Evolutionary conservation across 805 yeast genomes (phyloP).

Genomic region (Komagataella pastoris): DNA sequence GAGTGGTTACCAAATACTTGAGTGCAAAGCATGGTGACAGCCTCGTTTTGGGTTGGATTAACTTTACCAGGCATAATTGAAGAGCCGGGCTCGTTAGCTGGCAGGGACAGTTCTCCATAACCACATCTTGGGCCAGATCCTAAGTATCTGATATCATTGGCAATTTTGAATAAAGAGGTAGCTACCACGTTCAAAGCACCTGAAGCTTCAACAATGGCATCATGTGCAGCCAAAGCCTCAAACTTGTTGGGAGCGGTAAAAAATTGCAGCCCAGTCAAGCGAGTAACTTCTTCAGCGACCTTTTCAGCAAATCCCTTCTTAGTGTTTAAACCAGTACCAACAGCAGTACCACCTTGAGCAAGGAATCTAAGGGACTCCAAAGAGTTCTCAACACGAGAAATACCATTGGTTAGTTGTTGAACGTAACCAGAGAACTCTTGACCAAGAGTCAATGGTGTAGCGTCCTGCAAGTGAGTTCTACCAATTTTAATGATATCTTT

Average conservation of each 20-base stretch:
- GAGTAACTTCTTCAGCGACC: slow-evolving; percentile 76
- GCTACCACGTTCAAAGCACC: slow-evolving; percentile 97
- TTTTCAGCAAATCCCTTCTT: slow-evolving; percentile 77
- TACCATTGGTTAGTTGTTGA: slow-evolving; percentile 85
- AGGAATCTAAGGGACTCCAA: slow-evolving; percentile 67
- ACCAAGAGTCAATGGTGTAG: slow-evolving; percentile 94
- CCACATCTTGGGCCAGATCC: slow-evolving; percentile 99
- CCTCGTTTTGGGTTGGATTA: slow-evolving; percentile 98
- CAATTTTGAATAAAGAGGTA: slow-evolving; percentile 86
- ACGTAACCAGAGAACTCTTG: slow-evolving; percentile 97
- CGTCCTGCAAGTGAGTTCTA: slow-evolving; percentile 97
- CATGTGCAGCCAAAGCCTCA: slow-evolving; percentile 98
- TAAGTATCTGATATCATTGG: slow-evolving; percentile 94
- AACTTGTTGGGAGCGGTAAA: slow-evolving; percentile 96
- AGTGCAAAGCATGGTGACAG: slow-evolving; percentile 93
- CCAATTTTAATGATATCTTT: slow-evolving; percentile 90
- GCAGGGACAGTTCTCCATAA: slow-evolving; percentile 87
- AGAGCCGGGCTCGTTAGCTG: slow-evolving; percentile 98
- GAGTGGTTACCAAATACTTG: slow-evolving; percentile 97
- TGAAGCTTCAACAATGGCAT: slow-evolving; percentile 93
- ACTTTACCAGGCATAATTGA: slow-evolving; percentile 99
- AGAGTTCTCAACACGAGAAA: slow-evolving; percentile 67
- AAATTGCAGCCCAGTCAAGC: slow-evolving; percentile 80
- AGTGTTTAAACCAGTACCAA: slow-evolving; percentile 97
- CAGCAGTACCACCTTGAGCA: slow-evolving; percentile 99